A percentile compares a stretch with the other conserved stretches of the same genome.
phyloP scores from a whole-genome alignment of 2,329 filamentous ascomycete species.

The Nemania sp. region DNA sequence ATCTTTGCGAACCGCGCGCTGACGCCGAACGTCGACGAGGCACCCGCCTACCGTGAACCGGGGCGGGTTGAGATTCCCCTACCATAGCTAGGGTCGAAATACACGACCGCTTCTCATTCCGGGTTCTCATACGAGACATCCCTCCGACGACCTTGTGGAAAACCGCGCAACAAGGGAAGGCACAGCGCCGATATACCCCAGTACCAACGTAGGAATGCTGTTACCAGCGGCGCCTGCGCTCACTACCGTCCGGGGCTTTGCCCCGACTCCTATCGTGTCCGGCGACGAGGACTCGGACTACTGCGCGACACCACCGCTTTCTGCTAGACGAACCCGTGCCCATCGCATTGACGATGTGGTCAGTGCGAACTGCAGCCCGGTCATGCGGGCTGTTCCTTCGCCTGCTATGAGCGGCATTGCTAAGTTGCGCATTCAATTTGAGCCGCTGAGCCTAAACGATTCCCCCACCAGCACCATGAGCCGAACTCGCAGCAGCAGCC shows the following conservation, averaged over 20 bases:
- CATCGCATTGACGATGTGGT: conserved; percentile 59
- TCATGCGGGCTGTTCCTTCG: conserved; percentile 56
- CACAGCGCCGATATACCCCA: conserved; percentile 1
- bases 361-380: conserved; percentile 67
- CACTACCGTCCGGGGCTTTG: conserved; percentile 62
- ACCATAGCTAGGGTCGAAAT: background rate
- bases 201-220: conserved; percentile 46
- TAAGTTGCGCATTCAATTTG: conserved; percentile 79
- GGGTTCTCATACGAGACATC: background rate
- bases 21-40: conserved; percentile 65
- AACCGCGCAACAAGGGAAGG: background rate
- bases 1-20: conserved; percentile 57
- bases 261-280: conserved; percentile 57
- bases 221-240: conserved; percentile 53
- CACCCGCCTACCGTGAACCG: conserved; percentile 50
- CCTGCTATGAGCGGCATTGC: conserved; percentile 74
- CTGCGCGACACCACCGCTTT: conserved; percentile 46
- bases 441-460: conserved; percentile 71
- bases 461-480: conserved; percentile 60
- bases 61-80: conserved; percentile 36
- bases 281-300: conserved; percentile 63
- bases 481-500: conserved; percentile 58
- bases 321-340: conserved; percentile 46
- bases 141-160: background rate
- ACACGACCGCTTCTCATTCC: background rate